Evolutionary conservation across 768 basidiomycete genomes (phyloP).

Genomic region (Suillus subalutaceus): DNA sequence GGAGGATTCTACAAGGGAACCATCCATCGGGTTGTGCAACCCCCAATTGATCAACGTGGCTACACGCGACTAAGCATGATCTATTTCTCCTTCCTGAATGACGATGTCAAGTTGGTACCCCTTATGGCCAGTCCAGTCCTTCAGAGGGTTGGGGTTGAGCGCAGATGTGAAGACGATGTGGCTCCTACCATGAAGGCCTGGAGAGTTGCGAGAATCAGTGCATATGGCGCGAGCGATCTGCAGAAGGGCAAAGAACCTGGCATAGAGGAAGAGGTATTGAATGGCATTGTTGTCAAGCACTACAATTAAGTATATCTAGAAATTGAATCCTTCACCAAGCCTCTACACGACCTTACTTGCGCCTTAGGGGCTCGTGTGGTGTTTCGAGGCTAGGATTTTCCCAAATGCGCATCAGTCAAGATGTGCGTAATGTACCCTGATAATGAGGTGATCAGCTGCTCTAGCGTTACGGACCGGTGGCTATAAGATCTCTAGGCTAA

Average conservation of each 20-base stretch:
- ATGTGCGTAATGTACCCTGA: too few species aligned
- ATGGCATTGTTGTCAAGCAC: conserved; percentile 59
- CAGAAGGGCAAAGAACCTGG: conserved; percentile 42
- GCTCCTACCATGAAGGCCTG: conserved; percentile 57
- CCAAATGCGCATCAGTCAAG: background rate
- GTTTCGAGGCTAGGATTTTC: background rate
- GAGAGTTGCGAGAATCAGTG: conserved; percentile 51
- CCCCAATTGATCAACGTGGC: conserved; percentile 54
- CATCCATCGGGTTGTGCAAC: conserved; percentile 63
- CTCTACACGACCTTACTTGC: background rate
- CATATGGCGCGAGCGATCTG: conserved; percentile 53
- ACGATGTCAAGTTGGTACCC: conserved; percentile 49
- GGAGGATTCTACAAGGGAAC: conserved; percentile 63
- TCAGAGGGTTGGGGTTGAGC: conserved; percentile 43
- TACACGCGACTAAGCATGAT: conserved; percentile 57
- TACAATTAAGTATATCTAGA: conserved; percentile 42
- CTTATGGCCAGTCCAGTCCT: conserved; percentile 50
- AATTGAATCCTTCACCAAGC: background rate
- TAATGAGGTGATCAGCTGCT: too few species aligned
- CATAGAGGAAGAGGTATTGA: conserved; percentile 58
- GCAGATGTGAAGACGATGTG: conserved; percentile 38
- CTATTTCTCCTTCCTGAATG: conserved; percentile 58
- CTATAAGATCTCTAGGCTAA: too few species aligned
- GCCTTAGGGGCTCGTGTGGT: background rate
- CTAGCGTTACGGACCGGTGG: too few species aligned